Percentiles rank a stretch among this genome's conserved stretches.
Evolutionary conservation across 495 filamentous ascomycete genomes (phyloP).

Genomic region (Apiosordaria backusii): DNA sequence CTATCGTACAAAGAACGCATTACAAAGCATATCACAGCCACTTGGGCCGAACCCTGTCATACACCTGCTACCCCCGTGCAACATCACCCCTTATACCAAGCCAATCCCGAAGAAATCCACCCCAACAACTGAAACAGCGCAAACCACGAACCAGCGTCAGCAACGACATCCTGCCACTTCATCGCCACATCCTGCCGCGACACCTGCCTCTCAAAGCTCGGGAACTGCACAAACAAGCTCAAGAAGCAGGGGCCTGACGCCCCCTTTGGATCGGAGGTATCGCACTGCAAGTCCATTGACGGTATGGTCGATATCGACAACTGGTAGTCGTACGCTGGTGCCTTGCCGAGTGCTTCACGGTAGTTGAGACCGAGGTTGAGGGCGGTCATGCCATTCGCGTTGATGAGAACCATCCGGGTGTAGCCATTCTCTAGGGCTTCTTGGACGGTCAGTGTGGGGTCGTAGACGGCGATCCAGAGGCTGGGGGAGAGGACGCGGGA

Average conservation of each 20-base stretch:
- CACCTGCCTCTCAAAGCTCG: conserved; percentile 18
- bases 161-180: conserved; percentile 11
- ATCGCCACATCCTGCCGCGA: conserved; percentile 13
- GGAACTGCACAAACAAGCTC: conserved; percentile 16
- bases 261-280: background rate
- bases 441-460: conserved; percentile 17
- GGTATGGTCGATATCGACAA: conserved; percentile 18
- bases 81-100: conserved; percentile 4
- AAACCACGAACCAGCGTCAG: conserved; percentile 20
- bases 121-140: conserved; percentile 17
- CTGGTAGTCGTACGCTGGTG: conserved; percentile 20
- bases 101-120: conserved; percentile 17
- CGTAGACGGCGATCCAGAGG: conserved; percentile 20
- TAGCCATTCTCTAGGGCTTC: conserved; percentile 13
- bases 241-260: conserved; percentile 8
- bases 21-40: too few species aligned
- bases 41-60: background rate
- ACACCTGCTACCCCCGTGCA: background rate
- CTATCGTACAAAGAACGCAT: too few species aligned
- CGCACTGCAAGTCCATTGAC: conserved; percentile 13
- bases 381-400: conserved; percentile 20
- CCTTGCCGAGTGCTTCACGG: conserved; percentile 6
- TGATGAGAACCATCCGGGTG: conserved; percentile 19
- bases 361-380: conserved; percentile 20
- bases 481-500: conserved; percentile 19